Percentiles rank a stretch among this genome's conserved stretches.
phyloP scores from a whole-genome alignment of 2,329 filamentous ascomycete genomes.

The Neofusicoccum kwambonambiense region DNA sequence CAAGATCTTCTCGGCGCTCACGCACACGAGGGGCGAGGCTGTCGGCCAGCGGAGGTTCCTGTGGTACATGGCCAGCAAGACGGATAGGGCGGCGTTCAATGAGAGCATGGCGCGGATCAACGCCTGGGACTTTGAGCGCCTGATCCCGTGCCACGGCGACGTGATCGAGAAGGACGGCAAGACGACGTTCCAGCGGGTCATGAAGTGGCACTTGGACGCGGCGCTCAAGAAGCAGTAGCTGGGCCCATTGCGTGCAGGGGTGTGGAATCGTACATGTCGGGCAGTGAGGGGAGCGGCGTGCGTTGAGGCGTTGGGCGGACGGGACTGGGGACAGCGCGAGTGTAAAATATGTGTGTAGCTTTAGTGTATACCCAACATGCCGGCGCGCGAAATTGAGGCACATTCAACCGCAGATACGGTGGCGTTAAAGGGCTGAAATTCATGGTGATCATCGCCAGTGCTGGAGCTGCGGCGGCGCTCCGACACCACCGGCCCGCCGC shows the following conservation, averaged over 20 bases:
- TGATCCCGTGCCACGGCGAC: conserved; percentile 94
- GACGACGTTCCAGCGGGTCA: conserved; percentile 71
- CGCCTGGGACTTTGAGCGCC: conserved; percentile 77
- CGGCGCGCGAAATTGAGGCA: neutral
- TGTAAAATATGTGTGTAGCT: neutral
- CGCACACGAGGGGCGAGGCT: conserved; percentile 61
- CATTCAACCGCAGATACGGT: neutral
- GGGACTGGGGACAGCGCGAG: neutral
- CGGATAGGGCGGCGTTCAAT: conserved; percentile 67
- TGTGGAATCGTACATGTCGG: neutral
- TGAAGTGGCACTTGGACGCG: conserved; percentile 73
- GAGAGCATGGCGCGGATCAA: conserved; percentile 68
- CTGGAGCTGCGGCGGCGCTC: neutral
- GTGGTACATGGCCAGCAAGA: conserved; percentile 69
- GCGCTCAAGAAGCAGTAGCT: conserved; percentile 23
- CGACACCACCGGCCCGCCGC: conserved; percentile 11
- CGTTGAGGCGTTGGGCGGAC: neutral
- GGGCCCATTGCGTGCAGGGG: neutral
- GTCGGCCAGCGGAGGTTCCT: conserved; percentile 75
- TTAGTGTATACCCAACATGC: neutral
- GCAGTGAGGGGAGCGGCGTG: neutral
- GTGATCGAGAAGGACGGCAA: conserved; percentile 75
- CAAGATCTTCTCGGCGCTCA: conserved; percentile 56
- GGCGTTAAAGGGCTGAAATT: neutral
- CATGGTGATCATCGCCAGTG: neutral